Evolutionary conservation across 2,329 filamentous ascomycete species (phyloP).

Genomic region (Colletotrichum sansevieriae): DNA sequence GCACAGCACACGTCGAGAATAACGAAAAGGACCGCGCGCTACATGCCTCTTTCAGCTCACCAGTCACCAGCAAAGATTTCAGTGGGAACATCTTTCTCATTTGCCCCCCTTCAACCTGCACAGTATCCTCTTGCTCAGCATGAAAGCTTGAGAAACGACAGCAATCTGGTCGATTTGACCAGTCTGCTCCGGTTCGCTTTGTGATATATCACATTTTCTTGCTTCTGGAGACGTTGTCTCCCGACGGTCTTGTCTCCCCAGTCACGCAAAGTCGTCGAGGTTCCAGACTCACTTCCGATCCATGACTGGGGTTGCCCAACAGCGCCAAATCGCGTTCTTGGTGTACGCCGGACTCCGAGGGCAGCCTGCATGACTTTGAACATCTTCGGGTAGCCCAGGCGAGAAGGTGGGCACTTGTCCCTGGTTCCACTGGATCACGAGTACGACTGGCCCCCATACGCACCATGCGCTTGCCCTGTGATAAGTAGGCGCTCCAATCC

Average conservation of each 20-base stretch:
- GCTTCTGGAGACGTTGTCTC: conserved; percentile 8
- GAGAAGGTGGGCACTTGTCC: conserved; percentile 26
- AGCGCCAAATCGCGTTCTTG: conserved; percentile 9
- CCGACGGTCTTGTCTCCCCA: conserved; percentile 9
- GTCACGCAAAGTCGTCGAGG: neutral
- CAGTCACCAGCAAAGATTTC: no score
- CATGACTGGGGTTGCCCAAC: neutral
- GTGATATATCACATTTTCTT: conserved; percentile 23
- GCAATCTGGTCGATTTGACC: neutral
- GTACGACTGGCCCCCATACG: conserved; percentile 2
- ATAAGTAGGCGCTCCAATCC: neutral
- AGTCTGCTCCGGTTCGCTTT: neutral
- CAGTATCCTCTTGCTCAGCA: conserved; percentile 1
- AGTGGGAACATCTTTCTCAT: no score
- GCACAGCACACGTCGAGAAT: neutral
- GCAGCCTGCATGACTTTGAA: conserved; percentile 28
- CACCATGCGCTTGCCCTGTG: conserved; percentile 17
- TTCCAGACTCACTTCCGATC: conserved; percentile 12
- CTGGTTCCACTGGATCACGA: conserved; percentile 30
- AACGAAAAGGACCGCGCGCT: no score
- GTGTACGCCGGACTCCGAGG: conserved; percentile 8
- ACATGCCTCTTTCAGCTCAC: no score
- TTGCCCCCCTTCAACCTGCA: no score
- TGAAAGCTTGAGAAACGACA: neutral
- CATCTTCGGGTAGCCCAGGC: neutral